These are phyloP conservation scores for Paramecium sexaurelia DNA, from an alignment of 73 alveolate genomes.

Conservation along the genomic window DNA sequence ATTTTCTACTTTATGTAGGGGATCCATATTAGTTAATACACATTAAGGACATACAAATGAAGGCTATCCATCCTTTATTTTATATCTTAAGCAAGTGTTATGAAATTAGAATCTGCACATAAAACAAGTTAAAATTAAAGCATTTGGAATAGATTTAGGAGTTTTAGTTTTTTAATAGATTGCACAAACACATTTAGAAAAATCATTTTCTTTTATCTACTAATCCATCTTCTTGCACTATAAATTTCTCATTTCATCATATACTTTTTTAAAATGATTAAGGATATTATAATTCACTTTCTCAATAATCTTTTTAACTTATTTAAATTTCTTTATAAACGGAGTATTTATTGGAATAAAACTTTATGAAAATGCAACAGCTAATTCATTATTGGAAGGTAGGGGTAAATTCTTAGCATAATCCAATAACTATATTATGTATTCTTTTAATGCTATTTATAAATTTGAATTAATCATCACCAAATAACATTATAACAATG, in stretches of 20 bases:
- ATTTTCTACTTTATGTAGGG: constrained; percentile 3
- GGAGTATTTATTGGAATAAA: neutral
- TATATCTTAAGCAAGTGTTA: neutral
- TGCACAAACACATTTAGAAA: neutral
- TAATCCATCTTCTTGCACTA: neutral
- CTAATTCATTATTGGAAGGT: neutral
- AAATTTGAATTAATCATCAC: neutral
- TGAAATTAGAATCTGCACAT: neutral
- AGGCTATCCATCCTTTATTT: neutral
- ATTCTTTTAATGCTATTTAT: neutral
- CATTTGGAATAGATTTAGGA: neutral
- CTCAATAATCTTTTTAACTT: neutral
- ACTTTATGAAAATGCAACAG: neutral
- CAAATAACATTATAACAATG: neutral
- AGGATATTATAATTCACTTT: neutral
- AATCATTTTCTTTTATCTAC: neutral
- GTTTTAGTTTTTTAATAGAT: neutral
- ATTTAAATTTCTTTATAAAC: neutral
- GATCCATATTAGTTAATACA: neutral
- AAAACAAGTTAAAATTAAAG: neutral
- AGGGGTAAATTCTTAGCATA: neutral
- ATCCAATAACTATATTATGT: neutral
- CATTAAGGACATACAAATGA: constrained; percentile 12
- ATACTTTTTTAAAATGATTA: neutral
- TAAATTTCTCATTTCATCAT: neutral